Conservation (phyloP, 352 stramenopile genomes). For the Peronospora farinosa region DNA sequence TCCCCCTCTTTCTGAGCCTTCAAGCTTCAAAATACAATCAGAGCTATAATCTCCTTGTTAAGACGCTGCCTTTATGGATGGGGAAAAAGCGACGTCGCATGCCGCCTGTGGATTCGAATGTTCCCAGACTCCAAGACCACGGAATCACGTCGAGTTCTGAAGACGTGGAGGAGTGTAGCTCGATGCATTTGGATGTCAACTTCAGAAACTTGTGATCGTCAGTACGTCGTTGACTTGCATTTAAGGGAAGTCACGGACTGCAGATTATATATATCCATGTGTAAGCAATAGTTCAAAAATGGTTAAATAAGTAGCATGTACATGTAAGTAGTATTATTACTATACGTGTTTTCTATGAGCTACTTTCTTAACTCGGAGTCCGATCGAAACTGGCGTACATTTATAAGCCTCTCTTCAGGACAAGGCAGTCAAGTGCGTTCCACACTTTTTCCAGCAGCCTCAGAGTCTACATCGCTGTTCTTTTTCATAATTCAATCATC, state of each 20-base stretch:
- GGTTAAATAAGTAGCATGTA: no score
- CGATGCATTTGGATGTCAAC: slow-evolving; percentile 31
- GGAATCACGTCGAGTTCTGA: slow-evolving; percentile 27
- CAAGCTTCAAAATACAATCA: no score
- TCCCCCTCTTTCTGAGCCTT: no score
- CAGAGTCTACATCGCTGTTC: slow-evolving; percentile 24
- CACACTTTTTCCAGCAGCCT: slow-evolving; percentile 22
- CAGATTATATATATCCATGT: no score
- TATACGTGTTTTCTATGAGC: no score
- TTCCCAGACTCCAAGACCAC: slow-evolving; percentile 44
- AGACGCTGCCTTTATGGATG: slow-evolving; percentile 13
- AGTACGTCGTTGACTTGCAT: slow-evolving; percentile 17
- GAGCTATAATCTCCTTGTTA: no score
- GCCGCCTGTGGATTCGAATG: slow-evolving; percentile 24
- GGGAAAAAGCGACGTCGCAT: slow-evolving; percentile 20
- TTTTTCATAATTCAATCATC: slow-evolving; percentile 67
- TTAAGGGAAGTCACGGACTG: no score
- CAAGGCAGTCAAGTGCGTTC: slow-evolving; percentile 71
- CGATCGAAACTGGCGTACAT: no score
- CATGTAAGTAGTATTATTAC: no score
- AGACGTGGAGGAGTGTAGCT: slow-evolving; percentile 19
- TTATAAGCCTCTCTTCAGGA: slow-evolving; percentile 43
- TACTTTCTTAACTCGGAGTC: no score
- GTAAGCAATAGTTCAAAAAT: no score
- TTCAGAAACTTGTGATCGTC: slow-evolving; percentile 29